Evolutionary conservation across 768 basidiomycete species (phyloP).

Genomic region (Pleurotus giganteus): DNA sequence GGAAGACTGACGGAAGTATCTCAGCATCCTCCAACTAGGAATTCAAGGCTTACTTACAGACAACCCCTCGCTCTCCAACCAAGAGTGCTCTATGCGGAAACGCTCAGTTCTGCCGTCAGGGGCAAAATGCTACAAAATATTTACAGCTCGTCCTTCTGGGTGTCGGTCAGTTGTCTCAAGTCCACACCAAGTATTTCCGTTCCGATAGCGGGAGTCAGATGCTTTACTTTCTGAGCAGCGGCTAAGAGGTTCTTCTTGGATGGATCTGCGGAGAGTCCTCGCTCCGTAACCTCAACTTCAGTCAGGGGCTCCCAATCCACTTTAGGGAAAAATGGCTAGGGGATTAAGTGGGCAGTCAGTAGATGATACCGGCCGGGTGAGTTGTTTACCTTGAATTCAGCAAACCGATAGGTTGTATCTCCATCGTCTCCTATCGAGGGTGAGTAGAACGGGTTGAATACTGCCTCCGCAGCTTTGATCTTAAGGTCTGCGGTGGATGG

Average conservation of each 20-base stretch:
- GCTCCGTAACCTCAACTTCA: slow-evolving; percentile 60
- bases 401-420: slow-evolving; percentile 50
- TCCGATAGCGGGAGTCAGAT: slow-evolving; percentile 72
- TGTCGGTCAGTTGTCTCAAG: slow-evolving; percentile 59
- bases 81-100: slow-evolving; percentile 54
- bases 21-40: background rate
- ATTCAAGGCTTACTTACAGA: slow-evolving; percentile 46
- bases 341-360: background rate
- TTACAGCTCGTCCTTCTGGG: slow-evolving; percentile 80
- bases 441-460: slow-evolving; percentile 69
- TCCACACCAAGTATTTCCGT: slow-evolving; percentile 76
- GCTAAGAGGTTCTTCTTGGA: slow-evolving; percentile 62
- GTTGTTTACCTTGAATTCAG: slow-evolving; percentile 54
- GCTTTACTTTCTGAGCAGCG: slow-evolving; percentile 64
- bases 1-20: slow-evolving; percentile 51
- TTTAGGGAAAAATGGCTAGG: slow-evolving; percentile 63
- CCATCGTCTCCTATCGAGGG: slow-evolving; percentile 51
- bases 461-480: slow-evolving; percentile 19
- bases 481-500: slow-evolving; percentile 5
- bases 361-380: background rate
- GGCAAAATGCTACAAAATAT: slow-evolving; percentile 15
- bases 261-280: slow-evolving; percentile 66
- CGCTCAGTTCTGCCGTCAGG: slow-evolving; percentile 5
- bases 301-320: slow-evolving; percentile 63
- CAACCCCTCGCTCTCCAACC: slow-evolving; percentile 73